Evolutionary conservation across 306 rosid species (phyloP), one percentile per base, ranked within the genome.

Genomic region (Trichosanthes truncata): DNA sequence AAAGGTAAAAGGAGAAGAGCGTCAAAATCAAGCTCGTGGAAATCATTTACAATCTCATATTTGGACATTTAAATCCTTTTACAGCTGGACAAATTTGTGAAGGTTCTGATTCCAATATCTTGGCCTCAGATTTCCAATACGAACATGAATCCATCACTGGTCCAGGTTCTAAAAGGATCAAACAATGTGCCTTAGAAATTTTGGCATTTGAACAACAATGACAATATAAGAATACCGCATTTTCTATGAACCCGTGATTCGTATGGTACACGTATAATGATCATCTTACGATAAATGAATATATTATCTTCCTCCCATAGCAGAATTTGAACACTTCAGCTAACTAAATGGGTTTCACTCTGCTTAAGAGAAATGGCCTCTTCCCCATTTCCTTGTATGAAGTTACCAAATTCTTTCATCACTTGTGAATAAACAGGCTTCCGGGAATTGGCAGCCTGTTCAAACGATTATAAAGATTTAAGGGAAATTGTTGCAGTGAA

Each of bases 391-490:
- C 31, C 63, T 8, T 9, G 41, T 74, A 74, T 74, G 61, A 74
- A 9, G 31, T 51, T 52, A 18, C 53, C 26, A 77, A 77, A 77
- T 7, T 55, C 80, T 12, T 55, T 57, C 80, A 91, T 71, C 74
- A 89, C 97, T 85, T 94, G 89, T 87, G 86, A 85, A 84, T 94
- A 94, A 81, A 92, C 88, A 78, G 93, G 95, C 90, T 92, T 92
- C 92, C 90, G 90, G 86, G 86, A 89, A 79, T 91, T 92, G 74
- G 85, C 92, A n/a, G 84, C 89, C 98, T 91, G 89, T 85, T 80
- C 25, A 29, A 36, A 55, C 29, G 38, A 77, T 56, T 35, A 4
- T 57, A 56, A 57, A 25, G 46, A 1, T 57, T 21, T 20, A 3
- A 11, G 17, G 9, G 1, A 57, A 55, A 21, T 36, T 25, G 76